These are phyloP conservation scores for Tuber indicum DNA, from an alignment of 495 filamentous ascomycete genomes.

Conservation along the genomic window DNA sequence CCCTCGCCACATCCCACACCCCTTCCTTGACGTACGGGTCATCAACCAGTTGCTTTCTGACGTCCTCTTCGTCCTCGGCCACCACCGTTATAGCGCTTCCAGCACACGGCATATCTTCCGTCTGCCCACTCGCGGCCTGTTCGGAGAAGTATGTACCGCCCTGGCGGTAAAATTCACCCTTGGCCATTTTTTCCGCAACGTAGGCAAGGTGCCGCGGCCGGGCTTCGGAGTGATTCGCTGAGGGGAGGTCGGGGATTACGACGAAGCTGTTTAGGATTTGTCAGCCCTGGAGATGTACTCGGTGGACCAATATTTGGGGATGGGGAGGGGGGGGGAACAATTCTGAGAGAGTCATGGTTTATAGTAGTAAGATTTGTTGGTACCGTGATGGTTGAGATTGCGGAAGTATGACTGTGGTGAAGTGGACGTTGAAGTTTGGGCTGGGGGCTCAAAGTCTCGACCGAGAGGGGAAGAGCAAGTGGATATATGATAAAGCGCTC, in stretches of 20 bases:
- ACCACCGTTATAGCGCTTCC: neutral
- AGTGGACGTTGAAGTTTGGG: neutral
- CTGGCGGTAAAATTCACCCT: neutral
- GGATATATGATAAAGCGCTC: neutral
- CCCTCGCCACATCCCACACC: constrained; percentile 77
- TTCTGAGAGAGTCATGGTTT: constrained; percentile 1
- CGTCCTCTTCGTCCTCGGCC: neutral
- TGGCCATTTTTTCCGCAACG: neutral
- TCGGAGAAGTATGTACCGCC: neutral
- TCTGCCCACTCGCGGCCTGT: neutral
- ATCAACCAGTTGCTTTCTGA: neutral
- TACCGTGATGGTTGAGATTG: neutral
- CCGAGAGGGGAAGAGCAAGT: neutral
- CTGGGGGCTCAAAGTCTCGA: neutral
- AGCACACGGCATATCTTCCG: neutral
- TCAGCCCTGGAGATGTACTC: neutral
- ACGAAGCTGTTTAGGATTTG: neutral
- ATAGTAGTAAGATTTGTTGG: neutral
- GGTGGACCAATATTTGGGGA: neutral
- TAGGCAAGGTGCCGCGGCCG: neutral
- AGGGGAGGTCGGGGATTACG: neutral
- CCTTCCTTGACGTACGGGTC: constrained; percentile 57
- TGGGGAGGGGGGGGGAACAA: neutral
- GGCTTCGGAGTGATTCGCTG: neutral
- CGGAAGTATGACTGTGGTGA: neutral